Conservation (phyloP, 2,329 filamentous ascomycete species). For the Myriosclerotinia duriaeana region DNA sequence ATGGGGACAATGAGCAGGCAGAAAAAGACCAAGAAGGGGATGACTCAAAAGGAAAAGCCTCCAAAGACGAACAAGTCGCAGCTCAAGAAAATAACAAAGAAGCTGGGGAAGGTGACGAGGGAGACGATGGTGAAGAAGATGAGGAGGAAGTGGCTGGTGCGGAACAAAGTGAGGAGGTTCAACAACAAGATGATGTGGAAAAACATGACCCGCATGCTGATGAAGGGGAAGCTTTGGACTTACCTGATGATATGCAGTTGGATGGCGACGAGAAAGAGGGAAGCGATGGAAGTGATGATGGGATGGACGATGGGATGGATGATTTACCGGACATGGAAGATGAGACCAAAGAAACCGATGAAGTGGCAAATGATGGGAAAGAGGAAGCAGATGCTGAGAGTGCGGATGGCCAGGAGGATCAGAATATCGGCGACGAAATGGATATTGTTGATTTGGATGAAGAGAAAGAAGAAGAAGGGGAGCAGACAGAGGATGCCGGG, state of each 20-base stretch:
- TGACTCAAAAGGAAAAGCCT: slow-evolving; percentile 66
- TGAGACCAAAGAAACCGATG: slow-evolving; percentile 44
- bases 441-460: slow-evolving; percentile 40
- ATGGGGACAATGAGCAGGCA: slow-evolving; percentile 75
- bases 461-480: slow-evolving; percentile 38
- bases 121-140: slow-evolving; percentile 53
- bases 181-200: slow-evolving; percentile 55
- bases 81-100: slow-evolving; percentile 60
- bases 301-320: slow-evolving; percentile 48
- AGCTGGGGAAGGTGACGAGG: slow-evolving; percentile 51
- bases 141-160: slow-evolving; percentile 51
- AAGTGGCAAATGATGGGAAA: slow-evolving; percentile 46
- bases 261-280: slow-evolving; percentile 59
- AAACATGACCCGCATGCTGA: slow-evolving; percentile 65
- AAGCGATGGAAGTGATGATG: slow-evolving; percentile 42
- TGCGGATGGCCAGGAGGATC: slow-evolving; percentile 44
- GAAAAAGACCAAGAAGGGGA: slow-evolving; percentile 81
- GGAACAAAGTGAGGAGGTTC: slow-evolving; percentile 57
- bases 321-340: slow-evolving; percentile 52
- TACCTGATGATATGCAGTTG: slow-evolving; percentile 70
- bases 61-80: slow-evolving; percentile 53
- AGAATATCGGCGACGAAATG: slow-evolving; percentile 41
- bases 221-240: slow-evolving; percentile 65
- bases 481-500: slow-evolving; percentile 54
- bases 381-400: slow-evolving; percentile 46